Percentiles rank a stretch among this genome's conserved stretches.
These are phyloP conservation scores for Paxillus rubicundulus DNA, from an alignment of 768 basidiomycete genomes.

Conservation along the genomic window DNA sequence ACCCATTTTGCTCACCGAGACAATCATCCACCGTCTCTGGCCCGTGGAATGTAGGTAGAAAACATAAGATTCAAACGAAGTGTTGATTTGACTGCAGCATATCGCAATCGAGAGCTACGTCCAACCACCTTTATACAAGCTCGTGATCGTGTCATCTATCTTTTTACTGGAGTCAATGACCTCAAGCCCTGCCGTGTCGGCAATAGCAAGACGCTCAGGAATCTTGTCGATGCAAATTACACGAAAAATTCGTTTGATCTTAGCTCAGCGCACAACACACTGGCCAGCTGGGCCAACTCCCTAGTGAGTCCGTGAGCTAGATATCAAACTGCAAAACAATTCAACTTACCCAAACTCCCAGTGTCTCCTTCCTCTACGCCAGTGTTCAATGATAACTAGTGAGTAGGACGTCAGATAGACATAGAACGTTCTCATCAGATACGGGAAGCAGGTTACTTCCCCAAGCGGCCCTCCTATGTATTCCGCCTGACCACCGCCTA, in stretches of 20 bases:
- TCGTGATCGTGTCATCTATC: conserved; percentile 51
- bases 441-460: conserved; percentile 67
- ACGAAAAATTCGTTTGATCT: conserved; percentile 65
- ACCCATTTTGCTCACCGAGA: conserved; percentile 54
- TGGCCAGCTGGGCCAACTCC: conserved; percentile 68
- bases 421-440: conserved; percentile 58
- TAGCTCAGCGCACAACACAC: conserved; percentile 57
- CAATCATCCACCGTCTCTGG: conserved; percentile 56
- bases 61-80: not conserved
- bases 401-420: conserved; percentile 60
- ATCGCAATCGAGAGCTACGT: conserved; percentile 58
- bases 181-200: conserved; percentile 50
- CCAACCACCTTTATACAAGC: conserved; percentile 61
- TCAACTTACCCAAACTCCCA: conserved; percentile 58
- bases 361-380: conserved; percentile 70
- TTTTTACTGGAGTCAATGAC: conserved; percentile 54
- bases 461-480: conserved; percentile 72
- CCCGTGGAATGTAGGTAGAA: conserved; percentile 61
- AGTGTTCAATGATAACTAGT: conserved; percentile 77
- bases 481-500: conserved; percentile 75
- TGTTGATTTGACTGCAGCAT: conserved; percentile 15
- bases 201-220: conserved; percentile 47
- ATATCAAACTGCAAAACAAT: not conserved
- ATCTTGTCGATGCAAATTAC: conserved; percentile 72
- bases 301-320: conserved; percentile 25